A percentile compares a stretch with the other conserved stretches of the same genome.
Evolutionary conservation across 2,329 filamentous ascomycete genomes (phyloP).

Genomic region (Colletotrichum viniferum): DNA sequence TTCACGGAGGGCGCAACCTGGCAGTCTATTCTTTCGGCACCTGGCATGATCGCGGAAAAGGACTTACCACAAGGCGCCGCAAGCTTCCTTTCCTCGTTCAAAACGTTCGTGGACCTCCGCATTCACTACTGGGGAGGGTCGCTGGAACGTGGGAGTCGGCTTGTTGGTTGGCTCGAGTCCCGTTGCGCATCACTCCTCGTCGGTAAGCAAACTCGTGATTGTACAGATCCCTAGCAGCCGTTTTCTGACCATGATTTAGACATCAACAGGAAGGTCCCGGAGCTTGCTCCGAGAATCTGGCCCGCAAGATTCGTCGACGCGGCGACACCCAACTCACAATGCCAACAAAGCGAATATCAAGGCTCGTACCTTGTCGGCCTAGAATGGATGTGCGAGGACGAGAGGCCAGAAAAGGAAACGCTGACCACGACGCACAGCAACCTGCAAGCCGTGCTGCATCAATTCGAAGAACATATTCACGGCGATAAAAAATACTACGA

Average conservation of each 20-base stretch:
- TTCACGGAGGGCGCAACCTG: slow-evolving; percentile 46
- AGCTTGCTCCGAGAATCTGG: slow-evolving; percentile 63
- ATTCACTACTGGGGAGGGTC: slow-evolving; percentile 70
- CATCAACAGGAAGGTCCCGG: slow-evolving; percentile 55
- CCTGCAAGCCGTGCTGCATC: slow-evolving; percentile 47
- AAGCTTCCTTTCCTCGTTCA: slow-evolving; percentile 57
- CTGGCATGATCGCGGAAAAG: not conserved
- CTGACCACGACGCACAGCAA: slow-evolving; percentile 44
- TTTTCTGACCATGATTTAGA: slow-evolving; percentile 44
- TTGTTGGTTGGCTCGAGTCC: slow-evolving; percentile 69
- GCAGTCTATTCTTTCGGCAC: slow-evolving; percentile 41
- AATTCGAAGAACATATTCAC: slow-evolving; percentile 54
- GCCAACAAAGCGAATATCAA: slow-evolving; percentile 52
- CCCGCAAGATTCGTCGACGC: slow-evolving; percentile 60
- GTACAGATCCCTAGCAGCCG: not conserved
- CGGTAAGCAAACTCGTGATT: slow-evolving; percentile 44
- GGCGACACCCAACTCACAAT: slow-evolving; percentile 25
- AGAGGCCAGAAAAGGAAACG: slow-evolving; percentile 41
- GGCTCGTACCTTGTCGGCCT: slow-evolving; percentile 68
- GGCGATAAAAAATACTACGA: slow-evolving; percentile 54
- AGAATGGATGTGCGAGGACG: slow-evolving; percentile 33
- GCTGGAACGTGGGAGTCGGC: slow-evolving; percentile 54
- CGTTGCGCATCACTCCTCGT: slow-evolving; percentile 62
- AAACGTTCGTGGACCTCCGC: slow-evolving; percentile 64
- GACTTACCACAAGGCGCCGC: slow-evolving; percentile 30